Evolutionary conservation across 2,329 filamentous ascomycete species (phyloP).

Genomic region (Alternaria ventricosa): DNA sequence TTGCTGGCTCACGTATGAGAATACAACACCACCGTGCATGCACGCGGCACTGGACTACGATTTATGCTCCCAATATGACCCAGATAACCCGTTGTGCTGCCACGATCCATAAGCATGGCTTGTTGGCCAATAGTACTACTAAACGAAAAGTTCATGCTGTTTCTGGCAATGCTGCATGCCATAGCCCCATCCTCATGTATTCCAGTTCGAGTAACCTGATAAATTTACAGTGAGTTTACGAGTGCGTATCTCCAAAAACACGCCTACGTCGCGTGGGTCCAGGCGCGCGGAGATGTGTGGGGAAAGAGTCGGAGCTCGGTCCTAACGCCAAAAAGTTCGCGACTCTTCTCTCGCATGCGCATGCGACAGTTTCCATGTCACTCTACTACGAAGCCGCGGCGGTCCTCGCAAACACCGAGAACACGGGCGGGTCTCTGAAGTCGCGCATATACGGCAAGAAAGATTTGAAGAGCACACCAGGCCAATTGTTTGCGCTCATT

Average conservation of each 20-base stretch:
- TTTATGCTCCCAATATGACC: background rate
- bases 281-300: constrained; percentile 7
- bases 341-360: background rate
- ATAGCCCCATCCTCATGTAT: background rate
- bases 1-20: background rate
- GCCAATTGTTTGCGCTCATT: constrained; percentile 86
- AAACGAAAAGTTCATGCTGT: background rate
- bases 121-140: background rate
- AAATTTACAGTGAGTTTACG: no score
- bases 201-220: background rate
- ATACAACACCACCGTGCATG: background rate
- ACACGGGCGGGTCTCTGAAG: constrained; percentile 83
- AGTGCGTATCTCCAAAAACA: no score
- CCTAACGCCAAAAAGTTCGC: constrained; percentile 10
- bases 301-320: constrained; percentile 12
- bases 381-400: constrained; percentile 91
- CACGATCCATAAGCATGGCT: background rate
- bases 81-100: background rate
- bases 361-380: constrained; percentile 68
- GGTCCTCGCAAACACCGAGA: constrained; percentile 68
- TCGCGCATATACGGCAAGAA: constrained; percentile 80
- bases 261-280: background rate
- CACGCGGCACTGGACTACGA: background rate
- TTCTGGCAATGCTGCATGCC: background rate
- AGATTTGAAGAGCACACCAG: constrained; percentile 75